phyloP scores from a whole-genome alignment of 306 rosid species.

The Trifolium dubium region DNA sequence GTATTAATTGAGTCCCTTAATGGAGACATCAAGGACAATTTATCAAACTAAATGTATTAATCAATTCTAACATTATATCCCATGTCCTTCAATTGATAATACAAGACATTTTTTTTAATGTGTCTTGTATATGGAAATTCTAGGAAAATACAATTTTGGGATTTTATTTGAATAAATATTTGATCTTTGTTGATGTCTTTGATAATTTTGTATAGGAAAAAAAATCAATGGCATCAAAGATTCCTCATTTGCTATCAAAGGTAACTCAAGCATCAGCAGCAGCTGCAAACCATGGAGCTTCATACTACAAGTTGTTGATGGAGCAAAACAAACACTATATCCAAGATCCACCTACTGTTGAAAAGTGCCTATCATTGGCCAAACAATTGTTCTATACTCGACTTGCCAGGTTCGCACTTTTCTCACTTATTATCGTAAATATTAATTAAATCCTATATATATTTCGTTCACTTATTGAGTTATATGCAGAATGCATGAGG shows the following conservation, averaged over 20 bases:
- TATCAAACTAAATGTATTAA: not conserved
- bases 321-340: slow-evolving; percentile 58
- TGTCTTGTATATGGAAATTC: not conserved
- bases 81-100: no score
- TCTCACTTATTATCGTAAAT: not conserved
- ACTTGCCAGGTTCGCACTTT: slow-evolving; percentile 52
- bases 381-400: slow-evolving; percentile 67
- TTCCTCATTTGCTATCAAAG: slow-evolving; percentile 53
- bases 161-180: not conserved
- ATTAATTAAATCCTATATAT: not conserved
- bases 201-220: slow-evolving; percentile 34
- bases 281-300: slow-evolving; percentile 40
- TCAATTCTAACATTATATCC: no score
- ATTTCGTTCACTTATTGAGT: no score
- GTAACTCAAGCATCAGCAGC: slow-evolving; percentile 45
- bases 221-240: slow-evolving; percentile 54
- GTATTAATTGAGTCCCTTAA: no score
- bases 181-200: not conserved
- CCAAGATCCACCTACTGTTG: slow-evolving; percentile 61
- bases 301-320: slow-evolving; percentile 52
- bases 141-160: not conserved
- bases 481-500: no score
- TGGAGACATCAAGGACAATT: no score
- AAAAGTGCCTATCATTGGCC: slow-evolving; percentile 58
- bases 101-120: not conserved